A percentile compares a stretch with the other conserved stretches of the same genome.
phyloP scores from a whole-genome alignment of 2,329 filamentous ascomycete genomes.

The Colletotrichum lentis region DNA sequence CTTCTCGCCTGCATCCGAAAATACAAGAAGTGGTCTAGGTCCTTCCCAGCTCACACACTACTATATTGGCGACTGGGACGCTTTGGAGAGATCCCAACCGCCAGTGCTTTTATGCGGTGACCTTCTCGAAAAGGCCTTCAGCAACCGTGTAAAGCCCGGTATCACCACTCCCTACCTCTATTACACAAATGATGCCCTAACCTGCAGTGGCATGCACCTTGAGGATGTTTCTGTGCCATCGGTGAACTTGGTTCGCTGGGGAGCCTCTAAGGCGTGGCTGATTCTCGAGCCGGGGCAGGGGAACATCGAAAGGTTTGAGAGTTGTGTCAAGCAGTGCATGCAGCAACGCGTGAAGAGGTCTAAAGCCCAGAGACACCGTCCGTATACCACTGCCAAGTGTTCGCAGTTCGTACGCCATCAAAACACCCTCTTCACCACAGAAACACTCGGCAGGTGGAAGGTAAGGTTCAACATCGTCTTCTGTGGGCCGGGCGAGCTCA shows the following conservation, averaged over 20 bases:
- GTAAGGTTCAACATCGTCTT: neutral
- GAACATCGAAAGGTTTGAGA: slow-evolving; percentile 2
- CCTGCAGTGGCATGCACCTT: slow-evolving; percentile 9
- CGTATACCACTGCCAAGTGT: neutral
- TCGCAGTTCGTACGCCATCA: slow-evolving; percentile 4
- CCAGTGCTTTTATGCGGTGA: neutral
- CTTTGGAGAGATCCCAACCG: neutral
- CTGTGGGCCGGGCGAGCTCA: neutral
- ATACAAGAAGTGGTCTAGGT: neutral
- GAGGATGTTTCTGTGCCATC: slow-evolving; percentile 6
- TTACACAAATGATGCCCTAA: neutral
- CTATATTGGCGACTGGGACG: slow-evolving; percentile 3
- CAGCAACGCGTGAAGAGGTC: neutral
- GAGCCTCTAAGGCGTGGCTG: slow-evolving; percentile 6
- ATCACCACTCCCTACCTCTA: slow-evolving; percentile 14
- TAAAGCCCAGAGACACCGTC: neutral
- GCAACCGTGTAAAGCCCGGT: neutral
- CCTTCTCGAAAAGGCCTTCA: neutral
- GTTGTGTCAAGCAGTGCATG: neutral
- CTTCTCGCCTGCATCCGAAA: neutral
- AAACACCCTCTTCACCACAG: neutral
- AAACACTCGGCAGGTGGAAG: neutral
- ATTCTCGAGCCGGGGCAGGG: neutral
- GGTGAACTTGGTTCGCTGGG: slow-evolving; percentile 10
- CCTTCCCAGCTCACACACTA: neutral